Conservation (phyloP, 2,329 filamentous ascomycete genomes). For the Aspergillus unguis region DNA sequence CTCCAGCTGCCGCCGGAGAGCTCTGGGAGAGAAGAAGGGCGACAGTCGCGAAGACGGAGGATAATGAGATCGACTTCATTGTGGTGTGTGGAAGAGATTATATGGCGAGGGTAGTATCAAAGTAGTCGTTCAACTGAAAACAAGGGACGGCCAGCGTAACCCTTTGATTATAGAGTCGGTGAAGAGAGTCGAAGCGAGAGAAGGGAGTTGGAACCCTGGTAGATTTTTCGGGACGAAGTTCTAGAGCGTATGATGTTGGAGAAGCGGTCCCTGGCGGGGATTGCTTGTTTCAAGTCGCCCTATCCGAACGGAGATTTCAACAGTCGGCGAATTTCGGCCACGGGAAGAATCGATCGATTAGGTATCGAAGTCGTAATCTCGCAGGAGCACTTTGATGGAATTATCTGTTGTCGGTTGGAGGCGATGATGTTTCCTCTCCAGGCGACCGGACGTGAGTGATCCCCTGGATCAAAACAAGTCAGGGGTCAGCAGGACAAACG, state of each 20-base stretch:
- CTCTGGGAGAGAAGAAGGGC: conserved; percentile 25
- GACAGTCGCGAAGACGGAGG: conserved; percentile 24
- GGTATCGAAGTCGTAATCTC: background rate
- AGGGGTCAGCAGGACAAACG: conserved; percentile 7
- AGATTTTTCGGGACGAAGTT: conserved; percentile 5
- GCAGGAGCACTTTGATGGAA: background rate
- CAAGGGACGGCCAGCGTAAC: conserved; percentile 40
- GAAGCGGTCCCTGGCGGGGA: conserved; percentile 17
- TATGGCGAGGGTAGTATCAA: conserved; percentile 3
- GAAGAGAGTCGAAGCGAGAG: conserved; percentile 5
- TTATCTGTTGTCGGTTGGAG: background rate
- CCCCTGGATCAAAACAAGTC: conserved; percentile 2
- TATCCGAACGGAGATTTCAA: conserved; percentile 18
- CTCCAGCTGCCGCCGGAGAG: conserved; percentile 21
- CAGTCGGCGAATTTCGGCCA: conserved; percentile 10
- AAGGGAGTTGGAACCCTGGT: conserved; percentile 5
- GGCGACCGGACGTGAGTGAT: background rate
- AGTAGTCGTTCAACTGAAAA: conserved; percentile 21
- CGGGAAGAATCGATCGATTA: background rate
- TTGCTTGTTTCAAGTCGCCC: conserved; percentile 21
- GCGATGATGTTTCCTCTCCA: background rate
- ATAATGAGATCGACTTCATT: conserved; percentile 29
- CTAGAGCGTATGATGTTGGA: conserved; percentile 12
- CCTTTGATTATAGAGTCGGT: conserved; percentile 18
- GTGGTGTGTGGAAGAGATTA: conserved; percentile 12